phyloP scores from a whole-genome alignment of 768 basidiomycete genomes.

The Suillus subalutaceus region DNA sequence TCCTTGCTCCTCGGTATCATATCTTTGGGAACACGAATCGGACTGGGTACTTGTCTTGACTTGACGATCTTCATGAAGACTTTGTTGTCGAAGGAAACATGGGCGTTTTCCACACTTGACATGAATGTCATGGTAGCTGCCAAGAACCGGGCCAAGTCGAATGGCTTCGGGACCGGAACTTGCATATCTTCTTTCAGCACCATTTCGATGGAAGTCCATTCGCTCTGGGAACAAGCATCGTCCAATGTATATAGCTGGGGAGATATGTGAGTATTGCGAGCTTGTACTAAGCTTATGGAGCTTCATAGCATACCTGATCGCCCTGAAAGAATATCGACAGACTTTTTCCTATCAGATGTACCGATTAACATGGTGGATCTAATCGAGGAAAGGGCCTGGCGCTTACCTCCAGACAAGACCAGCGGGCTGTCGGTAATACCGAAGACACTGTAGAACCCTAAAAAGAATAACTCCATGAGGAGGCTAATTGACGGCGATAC shows the following conservation, averaged over 20 bases:
- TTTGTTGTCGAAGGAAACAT: slow-evolving; percentile 11
- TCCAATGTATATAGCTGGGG: not conserved
- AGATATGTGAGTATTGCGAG: not conserved
- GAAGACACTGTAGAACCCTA: slow-evolving; percentile 33
- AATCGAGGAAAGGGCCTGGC: not conserved
- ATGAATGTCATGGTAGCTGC: slow-evolving; percentile 53
- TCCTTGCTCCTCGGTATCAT: not conserved
- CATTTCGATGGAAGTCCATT: slow-evolving; percentile 54
- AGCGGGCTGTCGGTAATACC: slow-evolving; percentile 31
- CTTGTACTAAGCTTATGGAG: not conserved
- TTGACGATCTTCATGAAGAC: not conserved
- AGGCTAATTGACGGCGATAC: not conserved
- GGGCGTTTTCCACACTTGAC: slow-evolving; percentile 32
- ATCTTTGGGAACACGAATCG: not conserved
- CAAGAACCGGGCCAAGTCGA: slow-evolving; percentile 52
- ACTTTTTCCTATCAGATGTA: slow-evolving; percentile 2
- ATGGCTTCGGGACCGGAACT: slow-evolving; percentile 42
- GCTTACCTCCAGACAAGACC: slow-evolving; percentile 26
- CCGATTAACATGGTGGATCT: not conserved
- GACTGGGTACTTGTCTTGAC: not conserved
- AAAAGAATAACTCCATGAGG: not conserved
- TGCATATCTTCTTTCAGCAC: slow-evolving; percentile 41
- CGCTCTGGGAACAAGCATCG: not conserved
- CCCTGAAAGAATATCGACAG: slow-evolving; percentile 12
- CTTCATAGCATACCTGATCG: slow-evolving; percentile 14